Percentiles rank a stretch among this genome's conserved stretches.
Conservation (phyloP, 352 stramenopile genomes). For the Phytophthora pisi region DNA sequence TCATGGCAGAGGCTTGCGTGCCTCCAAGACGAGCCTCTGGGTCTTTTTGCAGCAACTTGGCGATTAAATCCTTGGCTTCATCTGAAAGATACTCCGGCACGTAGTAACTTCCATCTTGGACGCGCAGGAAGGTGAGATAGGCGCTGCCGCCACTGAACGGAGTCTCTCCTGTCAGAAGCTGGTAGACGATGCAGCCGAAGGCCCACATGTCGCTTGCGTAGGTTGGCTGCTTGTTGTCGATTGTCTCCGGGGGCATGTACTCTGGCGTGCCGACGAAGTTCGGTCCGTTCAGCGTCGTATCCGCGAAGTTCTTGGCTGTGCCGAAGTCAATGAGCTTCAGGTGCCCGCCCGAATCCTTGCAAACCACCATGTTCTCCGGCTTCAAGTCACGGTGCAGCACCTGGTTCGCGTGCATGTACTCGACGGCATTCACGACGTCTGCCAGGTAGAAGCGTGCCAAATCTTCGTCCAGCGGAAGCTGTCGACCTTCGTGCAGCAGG, state of each 20-base stretch:
- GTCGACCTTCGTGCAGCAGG: slow-evolving; percentile 81
- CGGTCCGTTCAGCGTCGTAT: slow-evolving; percentile 69
- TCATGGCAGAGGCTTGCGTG: slow-evolving; percentile 38
- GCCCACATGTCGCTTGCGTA: slow-evolving; percentile 76
- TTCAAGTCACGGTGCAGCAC: slow-evolving; percentile 96
- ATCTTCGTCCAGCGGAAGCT: slow-evolving; percentile 79
- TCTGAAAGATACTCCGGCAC: slow-evolving; percentile 71
- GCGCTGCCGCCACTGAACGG: slow-evolving; percentile 79
- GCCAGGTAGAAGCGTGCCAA: slow-evolving; percentile 87
- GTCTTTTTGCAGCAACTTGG: slow-evolving; percentile 55
- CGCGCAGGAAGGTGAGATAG: slow-evolving; percentile 82
- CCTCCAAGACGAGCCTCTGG: slow-evolving; percentile 40
- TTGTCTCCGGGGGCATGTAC: slow-evolving; percentile 89
- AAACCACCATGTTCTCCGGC: slow-evolving; percentile 96
- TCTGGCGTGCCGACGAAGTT: slow-evolving; percentile 91
- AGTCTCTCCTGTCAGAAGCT: slow-evolving; percentile 80
- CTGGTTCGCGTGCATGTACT: slow-evolving; percentile 92
- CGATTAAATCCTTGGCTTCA: slow-evolving; percentile 67
- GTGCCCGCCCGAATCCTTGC: slow-evolving; percentile 51
- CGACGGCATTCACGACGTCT: slow-evolving; percentile 91
- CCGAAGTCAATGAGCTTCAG: slow-evolving; percentile 86
- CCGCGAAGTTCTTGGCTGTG: slow-evolving; percentile 74
- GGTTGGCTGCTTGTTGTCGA: slow-evolving; percentile 79
- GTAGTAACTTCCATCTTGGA: slow-evolving; percentile 64
- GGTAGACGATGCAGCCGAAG: slow-evolving; percentile 78